Conservation (phyloP, 257 asterid genomes). For the Plantago major region DNA sequence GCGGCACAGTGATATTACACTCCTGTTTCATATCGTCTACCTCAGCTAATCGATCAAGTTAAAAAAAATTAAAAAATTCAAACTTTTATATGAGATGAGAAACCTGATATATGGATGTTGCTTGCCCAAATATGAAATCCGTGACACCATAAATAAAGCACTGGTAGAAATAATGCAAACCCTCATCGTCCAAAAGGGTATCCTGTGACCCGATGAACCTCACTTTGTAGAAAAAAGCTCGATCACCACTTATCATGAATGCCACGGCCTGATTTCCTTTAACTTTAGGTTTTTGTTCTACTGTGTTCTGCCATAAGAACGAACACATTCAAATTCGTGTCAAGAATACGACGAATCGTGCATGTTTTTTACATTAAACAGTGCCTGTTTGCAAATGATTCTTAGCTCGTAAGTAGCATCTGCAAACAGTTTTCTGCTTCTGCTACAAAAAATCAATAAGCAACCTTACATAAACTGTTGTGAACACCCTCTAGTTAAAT, state of each 20-base stretch:
- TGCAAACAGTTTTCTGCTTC: too few relatives aligned
- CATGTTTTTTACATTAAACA: too few relatives aligned
- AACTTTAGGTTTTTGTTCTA: slow-evolving; percentile 25
- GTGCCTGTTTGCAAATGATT: too few relatives aligned
- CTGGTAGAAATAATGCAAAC: slow-evolving; percentile 54
- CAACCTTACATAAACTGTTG: too few relatives aligned
- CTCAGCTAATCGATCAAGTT: neutral
- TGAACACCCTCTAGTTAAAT: too few relatives aligned
- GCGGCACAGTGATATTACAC: slow-evolving; percentile 48
- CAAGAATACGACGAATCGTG: neutral
- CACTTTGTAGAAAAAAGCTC: slow-evolving; percentile 55
- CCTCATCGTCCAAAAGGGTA: slow-evolving; percentile 59
- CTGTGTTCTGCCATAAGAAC: slow-evolving; percentile 44
- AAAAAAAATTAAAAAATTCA: neutral
- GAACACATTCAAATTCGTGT: neutral
- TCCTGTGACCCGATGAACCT: slow-evolving; percentile 80
- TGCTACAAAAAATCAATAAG: too few relatives aligned
- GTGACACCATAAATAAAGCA: slow-evolving; percentile 68
- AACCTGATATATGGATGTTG: slow-evolving; percentile 68
- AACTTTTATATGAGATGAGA: neutral
- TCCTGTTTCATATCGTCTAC: slow-evolving; percentile 28
- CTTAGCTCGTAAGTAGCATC: too few relatives aligned
- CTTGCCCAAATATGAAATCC: slow-evolving; percentile 79
- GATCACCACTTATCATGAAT: slow-evolving; percentile 54
- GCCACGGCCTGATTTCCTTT: slow-evolving; percentile 76